phyloP scores from a whole-genome alignment of 2,329 filamentous ascomycete genomes.

The Fusarium subglutinans region DNA sequence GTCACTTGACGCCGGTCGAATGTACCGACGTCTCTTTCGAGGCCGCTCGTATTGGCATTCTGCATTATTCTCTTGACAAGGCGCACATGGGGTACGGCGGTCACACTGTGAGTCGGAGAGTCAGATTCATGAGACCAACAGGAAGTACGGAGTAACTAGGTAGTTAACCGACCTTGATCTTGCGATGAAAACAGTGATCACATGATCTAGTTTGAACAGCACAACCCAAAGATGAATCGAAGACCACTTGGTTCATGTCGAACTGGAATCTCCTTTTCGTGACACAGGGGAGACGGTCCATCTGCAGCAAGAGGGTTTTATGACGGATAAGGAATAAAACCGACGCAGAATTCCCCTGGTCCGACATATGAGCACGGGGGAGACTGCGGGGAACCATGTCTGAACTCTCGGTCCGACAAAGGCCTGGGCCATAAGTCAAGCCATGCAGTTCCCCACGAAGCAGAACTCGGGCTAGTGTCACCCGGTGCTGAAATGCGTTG shows the following conservation, averaged over 20 bases:
- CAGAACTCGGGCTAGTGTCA: background rate
- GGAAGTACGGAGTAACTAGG: no score
- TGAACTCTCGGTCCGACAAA: background rate
- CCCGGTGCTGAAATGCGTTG: background rate
- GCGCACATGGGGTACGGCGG: background rate
- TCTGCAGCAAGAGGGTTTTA: background rate
- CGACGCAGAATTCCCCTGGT: background rate
- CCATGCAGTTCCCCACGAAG: background rate
- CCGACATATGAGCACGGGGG: background rate
- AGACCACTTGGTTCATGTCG: background rate
- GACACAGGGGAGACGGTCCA: background rate
- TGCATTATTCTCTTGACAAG: background rate
- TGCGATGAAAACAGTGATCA: background rate
- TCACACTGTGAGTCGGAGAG: background rate
- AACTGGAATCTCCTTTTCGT: background rate
- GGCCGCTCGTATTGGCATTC: background rate
- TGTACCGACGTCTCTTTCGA: background rate
- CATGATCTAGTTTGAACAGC: background rate
- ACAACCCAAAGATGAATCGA: background rate
- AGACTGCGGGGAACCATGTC: background rate
- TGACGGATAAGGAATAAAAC: background rate
- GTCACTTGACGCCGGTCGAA: background rate
- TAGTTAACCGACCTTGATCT: background rate
- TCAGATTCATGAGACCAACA: background rate
- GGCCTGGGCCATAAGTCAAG: background rate